Base-by-base conservation (phyloP, 1,139 yeast genomes). In the Lodderomyces orthopsilosis region DNA sequence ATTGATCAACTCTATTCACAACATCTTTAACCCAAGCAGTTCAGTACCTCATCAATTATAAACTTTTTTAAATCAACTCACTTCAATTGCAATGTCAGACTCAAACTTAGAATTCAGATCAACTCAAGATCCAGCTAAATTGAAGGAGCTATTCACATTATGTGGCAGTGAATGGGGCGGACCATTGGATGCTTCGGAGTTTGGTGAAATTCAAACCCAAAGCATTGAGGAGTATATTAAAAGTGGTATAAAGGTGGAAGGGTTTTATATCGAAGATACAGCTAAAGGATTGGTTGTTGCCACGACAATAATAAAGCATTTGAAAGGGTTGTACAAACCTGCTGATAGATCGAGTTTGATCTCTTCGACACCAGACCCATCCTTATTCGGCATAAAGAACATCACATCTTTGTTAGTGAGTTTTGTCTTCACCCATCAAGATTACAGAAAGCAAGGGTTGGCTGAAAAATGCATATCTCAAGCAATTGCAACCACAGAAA, bases 401-500 rank as follows among this genome's bases (percentile, higher is more conserved):
- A 61, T 59, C 8, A 65, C 63, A 6, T 54, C 62, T 1, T 54
- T 72, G 30, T 46, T 56, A 8, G 40, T 72, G 4, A 53, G 63
- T 1, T 61, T 52, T 43, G 74, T 71, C 1, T 62, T 62, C 50
- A 63, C 68, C 8, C 52, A 55, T 19, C 46, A 54, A 32, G 58
- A 57, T 9, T 60, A 60, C 43, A 53, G 74, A 26, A 57, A 57
- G 2, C 49, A 57, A 38, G 75, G 73, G 1, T 55, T 70, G 44
- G 70, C 68, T 33, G 52, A 53, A 23, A 42, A 49, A 17, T 53
- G 73, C 42, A 48, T 72, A 7, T 40, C 50, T 1, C 52, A 57
- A 41, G 65, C 66, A 10, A 68, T 72, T 45, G 62, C 57, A 35
- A 48, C 56, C 37, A 63, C 66, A 14, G 77, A 72, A 46, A 51